These are phyloP conservation scores for Alisma plantagoaquatica DNA, from an alignment of 106 monocot genomes.

Conservation along the genomic window DNA sequence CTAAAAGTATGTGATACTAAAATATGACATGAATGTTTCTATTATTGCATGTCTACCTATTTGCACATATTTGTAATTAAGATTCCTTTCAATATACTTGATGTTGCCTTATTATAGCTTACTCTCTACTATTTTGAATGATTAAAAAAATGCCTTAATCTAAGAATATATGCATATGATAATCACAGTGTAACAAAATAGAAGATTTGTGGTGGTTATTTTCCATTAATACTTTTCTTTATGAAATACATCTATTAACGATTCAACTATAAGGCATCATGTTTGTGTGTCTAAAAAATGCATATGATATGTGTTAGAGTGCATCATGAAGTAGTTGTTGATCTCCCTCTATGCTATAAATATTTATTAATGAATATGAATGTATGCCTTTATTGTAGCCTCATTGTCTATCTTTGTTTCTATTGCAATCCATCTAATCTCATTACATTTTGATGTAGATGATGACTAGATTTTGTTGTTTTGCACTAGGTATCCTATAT, in stretches of 20 bases:
- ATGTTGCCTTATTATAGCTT: neutral
- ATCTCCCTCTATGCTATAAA: neutral
- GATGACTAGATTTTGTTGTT: neutral
- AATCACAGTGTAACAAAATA: too few species aligned
- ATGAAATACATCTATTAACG: neutral
- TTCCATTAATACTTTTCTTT: too few species aligned
- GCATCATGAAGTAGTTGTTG: neutral
- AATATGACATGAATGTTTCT: too few species aligned
- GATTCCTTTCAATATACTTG: neutral
- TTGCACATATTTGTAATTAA: neutral
- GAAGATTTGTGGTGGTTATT: too few species aligned
- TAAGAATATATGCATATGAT: too few species aligned
- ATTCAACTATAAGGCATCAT: neutral
- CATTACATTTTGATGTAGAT: too few species aligned
- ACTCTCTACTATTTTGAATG: neutral
- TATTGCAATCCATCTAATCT: neutral
- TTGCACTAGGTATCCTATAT: constrained; percentile 71
- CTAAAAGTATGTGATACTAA: too few species aligned
- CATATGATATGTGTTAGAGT: neutral
- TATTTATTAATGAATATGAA: neutral
- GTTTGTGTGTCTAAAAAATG: neutral
- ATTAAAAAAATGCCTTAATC: neutral
- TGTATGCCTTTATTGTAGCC: neutral
- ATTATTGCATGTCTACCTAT: neutral
- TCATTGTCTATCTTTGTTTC: neutral